Conservation (phyloP, 768 basidiomycete species). For the Termitomyces sp. region DNA sequence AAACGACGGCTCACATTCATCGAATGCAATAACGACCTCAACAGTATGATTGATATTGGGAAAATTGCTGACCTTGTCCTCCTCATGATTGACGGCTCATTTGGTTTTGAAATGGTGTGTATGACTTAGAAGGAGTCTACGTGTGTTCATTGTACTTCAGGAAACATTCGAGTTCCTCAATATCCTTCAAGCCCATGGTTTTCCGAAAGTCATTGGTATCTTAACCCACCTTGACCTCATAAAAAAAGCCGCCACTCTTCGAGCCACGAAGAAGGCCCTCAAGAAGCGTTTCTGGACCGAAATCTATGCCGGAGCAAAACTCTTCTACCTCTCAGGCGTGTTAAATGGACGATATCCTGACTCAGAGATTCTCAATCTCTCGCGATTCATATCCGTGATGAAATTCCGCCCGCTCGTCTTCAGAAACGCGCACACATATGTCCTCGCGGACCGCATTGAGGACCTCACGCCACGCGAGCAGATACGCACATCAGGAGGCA, state of each 20-base stretch:
- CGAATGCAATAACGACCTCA: conserved; percentile 96
- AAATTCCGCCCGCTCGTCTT: conserved; percentile 98
- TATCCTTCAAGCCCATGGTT: conserved; percentile 93
- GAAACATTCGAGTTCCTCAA: conserved; percentile 99
- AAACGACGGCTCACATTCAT: conserved; percentile 91
- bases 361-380: conserved; percentile 91
- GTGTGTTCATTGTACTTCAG: conserved; percentile 32
- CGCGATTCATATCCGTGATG: conserved; percentile 95
- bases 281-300: conserved; percentile 99
- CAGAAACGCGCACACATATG: conserved; percentile 91
- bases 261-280: conserved; percentile 86
- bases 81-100: conserved; percentile 96
- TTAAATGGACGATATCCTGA: conserved; percentile 98
- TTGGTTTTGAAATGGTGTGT: conserved; percentile 96
- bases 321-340: conserved; percentile 96
- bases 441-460: conserved; percentile 91
- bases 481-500: conserved; percentile 73
- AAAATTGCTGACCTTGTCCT: conserved; percentile 96
- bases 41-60: conserved; percentile 97
- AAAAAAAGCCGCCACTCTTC: conserved; percentile 83
- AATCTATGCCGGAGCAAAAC: conserved; percentile 97
- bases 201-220: conserved; percentile 96
- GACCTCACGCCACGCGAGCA: conserved; percentile 89
- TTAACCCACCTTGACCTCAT: conserved; percentile 96
- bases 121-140: neutral